Evolutionary conservation across 768 basidiomycete species (phyloP).

Genomic region (Mycena haematopus): DNA sequence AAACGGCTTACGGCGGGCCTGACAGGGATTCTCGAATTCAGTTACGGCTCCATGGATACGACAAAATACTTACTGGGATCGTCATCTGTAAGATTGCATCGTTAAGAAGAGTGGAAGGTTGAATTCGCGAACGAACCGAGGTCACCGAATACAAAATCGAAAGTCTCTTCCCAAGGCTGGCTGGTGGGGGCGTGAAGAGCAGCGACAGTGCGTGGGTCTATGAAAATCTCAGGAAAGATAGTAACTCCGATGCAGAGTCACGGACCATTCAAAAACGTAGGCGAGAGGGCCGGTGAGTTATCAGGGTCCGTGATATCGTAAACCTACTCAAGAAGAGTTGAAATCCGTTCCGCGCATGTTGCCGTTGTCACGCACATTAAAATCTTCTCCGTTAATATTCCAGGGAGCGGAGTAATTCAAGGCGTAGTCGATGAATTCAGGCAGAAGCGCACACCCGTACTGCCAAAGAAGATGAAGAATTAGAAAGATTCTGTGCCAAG

Average conservation of each 20-base stretch:
- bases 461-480: slow-evolving; percentile 24
- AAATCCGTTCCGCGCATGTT: not conserved
- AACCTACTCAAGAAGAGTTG: slow-evolving; percentile 39
- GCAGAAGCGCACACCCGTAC: slow-evolving; percentile 71
- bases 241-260: not conserved
- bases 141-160: slow-evolving; percentile 47
- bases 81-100: slow-evolving; percentile 31
- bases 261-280: slow-evolving; percentile 68
- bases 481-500: not conserved
- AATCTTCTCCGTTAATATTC: slow-evolving; percentile 39
- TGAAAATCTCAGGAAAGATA: not conserved
- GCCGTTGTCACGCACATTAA: slow-evolving; percentile 40
- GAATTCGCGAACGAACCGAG: slow-evolving; percentile 27
- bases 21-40: slow-evolving; percentile 5
- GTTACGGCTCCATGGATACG: not conserved
- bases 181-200: slow-evolving; percentile 76
- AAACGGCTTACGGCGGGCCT: slow-evolving; percentile 44
- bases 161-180: slow-evolving; percentile 49
- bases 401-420: slow-evolving; percentile 74
- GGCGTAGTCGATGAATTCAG: slow-evolving; percentile 75
- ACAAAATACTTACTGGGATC: slow-evolving; percentile 44
- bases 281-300: slow-evolving; percentile 48
- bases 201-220: slow-evolving; percentile 59
- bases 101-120: not conserved
- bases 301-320: slow-evolving; percentile 66